phyloP scores from a whole-genome alignment of 345 rosid genomes.

The Arabidopsis suecica region DNA sequence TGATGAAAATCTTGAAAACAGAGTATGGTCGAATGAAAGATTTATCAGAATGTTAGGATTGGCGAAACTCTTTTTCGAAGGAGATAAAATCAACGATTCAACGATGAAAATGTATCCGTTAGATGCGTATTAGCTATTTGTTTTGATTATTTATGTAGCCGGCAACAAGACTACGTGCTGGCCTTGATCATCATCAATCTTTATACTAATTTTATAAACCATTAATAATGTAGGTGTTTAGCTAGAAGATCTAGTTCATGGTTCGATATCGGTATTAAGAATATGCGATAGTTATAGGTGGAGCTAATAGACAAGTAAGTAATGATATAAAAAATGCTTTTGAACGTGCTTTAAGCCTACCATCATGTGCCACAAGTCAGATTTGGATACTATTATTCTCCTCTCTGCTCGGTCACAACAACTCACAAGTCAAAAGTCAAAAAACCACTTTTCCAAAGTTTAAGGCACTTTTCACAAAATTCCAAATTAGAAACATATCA shows the following conservation, averaged over 20 bases:
- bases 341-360: constrained; percentile 34
- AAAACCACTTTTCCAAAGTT: not conserved
- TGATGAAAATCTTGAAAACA: not conserved
- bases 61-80: constrained; percentile 8
- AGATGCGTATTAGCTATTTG: constrained; percentile 29
- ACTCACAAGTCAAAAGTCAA: constrained; percentile 8
- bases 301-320: constrained; percentile 32
- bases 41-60: constrained; percentile 11
- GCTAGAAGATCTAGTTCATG: constrained; percentile 37
- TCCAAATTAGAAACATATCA: not conserved
- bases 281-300: constrained; percentile 30
- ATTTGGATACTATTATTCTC: constrained; percentile 6
- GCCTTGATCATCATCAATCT: constrained; percentile 32
- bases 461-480: not conserved
- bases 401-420: constrained; percentile 11
- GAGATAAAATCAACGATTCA: constrained; percentile 14
- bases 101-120: constrained; percentile 35
- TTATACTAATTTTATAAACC: not conserved
- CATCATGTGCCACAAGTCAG: constrained; percentile 44
- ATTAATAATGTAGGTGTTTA: constrained; percentile 7
- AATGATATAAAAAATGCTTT: constrained; percentile 20
- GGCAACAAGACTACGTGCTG: constrained; percentile 42
- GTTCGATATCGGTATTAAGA: constrained; percentile 25
- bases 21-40: not conserved
- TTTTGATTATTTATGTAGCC: constrained; percentile 36